A percentile compares a stretch with the other conserved stretches of the same genome.
phyloP scores from a whole-genome alignment of 257 asterid species.

The Nicotiana attenuata region DNA sequence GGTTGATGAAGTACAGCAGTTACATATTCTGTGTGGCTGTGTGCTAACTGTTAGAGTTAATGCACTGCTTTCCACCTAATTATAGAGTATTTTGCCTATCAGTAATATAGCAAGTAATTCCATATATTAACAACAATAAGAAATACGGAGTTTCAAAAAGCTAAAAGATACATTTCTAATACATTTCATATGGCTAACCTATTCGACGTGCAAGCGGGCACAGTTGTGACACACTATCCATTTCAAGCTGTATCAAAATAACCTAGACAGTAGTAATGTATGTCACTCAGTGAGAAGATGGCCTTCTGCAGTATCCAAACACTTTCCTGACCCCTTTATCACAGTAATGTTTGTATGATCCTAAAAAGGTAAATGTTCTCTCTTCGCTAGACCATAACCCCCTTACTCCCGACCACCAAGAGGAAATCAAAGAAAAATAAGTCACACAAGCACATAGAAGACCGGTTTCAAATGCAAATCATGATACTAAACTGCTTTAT shows the following conservation, averaged over 20 bases:
- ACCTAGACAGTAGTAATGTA: neutral
- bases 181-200: neutral
- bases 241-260: constrained; percentile 2
- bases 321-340: neutral
- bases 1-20: neutral
- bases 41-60: neutral
- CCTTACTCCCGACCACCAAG: neutral
- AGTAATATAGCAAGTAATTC: neutral
- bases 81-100: neutral
- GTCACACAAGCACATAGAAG: neutral
- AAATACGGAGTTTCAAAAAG: neutral
- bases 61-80: neutral
- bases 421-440: neutral
- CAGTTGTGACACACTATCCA: neutral
- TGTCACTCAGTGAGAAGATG: neutral
- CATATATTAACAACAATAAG: neutral
- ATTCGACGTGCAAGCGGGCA: neutral
- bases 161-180: neutral
- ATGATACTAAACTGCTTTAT: neutral
- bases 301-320: neutral
- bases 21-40: neutral
- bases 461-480: neutral
- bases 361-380: neutral
- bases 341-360: neutral
- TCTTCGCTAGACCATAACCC: neutral